Base-by-base conservation (phyloP, 2,329 filamentous ascomycete species). In the Stagonosporopsis vannaccii region DNA sequence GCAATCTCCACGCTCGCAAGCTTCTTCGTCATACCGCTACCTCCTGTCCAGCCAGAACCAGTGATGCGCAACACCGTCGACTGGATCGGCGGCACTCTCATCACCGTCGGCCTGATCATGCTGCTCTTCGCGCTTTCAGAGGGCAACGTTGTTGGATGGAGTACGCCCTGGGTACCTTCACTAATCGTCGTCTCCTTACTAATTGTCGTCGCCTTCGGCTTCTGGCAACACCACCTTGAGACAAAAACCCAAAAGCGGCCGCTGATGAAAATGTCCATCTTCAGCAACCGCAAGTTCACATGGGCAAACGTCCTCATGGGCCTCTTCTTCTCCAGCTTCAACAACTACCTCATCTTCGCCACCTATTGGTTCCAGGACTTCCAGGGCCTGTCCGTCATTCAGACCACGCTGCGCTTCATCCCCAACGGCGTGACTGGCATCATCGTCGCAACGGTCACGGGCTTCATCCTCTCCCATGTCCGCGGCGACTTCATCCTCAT, bases 361-460 rank as follows among this genome's bases (percentile, higher is more conserved):
- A 91, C 88, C 4, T 90, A 88, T 73, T 89, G 85, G 72, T 90
- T 85, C 73, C 88, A 91, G 72, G 82, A 87, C 60, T 90, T 84
- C 69, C 86, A 88, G 63, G 84, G 81, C 0, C 79, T 86, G 1
- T 81, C 80, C 0, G 79, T 87, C 0, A 77, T 90, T n/a, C 83
- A 89, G 60, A 90, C 88, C 0, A 89, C 87, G 12, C 70, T 90
- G 8, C 85, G 87, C 3, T 91, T 90, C 70, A 79, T 91, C 8
- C 88, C 88, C 0, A 88, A 85, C 0, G 88, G 88, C 9, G 78
- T 87, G 0, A 79, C 79, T 7, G 88, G 88, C 6, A 71, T 85
- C 4, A 60, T 85, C n/a, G 83, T 85, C 1, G 84, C 85, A 9
- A 76, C 84, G 51, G 70, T 84, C 23, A 84, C 85, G 1, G 68